Conservation (phyloP, 1,284 basidiomycete genomes). For the Thecaphora frezii region DNA sequence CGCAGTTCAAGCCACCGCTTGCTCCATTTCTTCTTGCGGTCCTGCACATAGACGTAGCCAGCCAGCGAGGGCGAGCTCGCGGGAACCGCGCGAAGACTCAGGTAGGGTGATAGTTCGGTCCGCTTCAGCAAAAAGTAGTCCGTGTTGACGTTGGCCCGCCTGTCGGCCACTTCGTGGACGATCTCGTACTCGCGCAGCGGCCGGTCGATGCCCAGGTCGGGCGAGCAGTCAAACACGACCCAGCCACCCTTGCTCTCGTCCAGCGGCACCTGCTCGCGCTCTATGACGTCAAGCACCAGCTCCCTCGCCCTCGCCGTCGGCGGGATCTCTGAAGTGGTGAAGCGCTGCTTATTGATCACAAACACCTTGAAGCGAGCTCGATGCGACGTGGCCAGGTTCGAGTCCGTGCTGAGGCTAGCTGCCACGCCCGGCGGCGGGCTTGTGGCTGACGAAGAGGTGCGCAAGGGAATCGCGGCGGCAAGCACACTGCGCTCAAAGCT, state of each 20-base stretch:
- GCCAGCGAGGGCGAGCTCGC: conserved; percentile 42
- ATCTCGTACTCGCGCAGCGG: conserved; percentile 57
- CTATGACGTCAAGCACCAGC: conserved; percentile 36
- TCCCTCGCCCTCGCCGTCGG: conserved; percentile 43
- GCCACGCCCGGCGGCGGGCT: background rate
- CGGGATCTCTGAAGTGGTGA: conserved; percentile 33
- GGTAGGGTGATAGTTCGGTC: conserved; percentile 45
- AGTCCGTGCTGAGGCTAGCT: background rate
- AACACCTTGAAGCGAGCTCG: conserved; percentile 27
- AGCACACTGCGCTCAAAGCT: too few relatives aligned
- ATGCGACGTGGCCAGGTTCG: background rate
- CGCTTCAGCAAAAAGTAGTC: conserved; percentile 52
- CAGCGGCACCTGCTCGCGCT: conserved; percentile 34
- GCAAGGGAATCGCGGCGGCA: background rate
- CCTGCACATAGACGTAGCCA: conserved; percentile 52
- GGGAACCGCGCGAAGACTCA: conserved; percentile 43
- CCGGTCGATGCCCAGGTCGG: conserved; percentile 49
- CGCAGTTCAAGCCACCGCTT: conserved; percentile 57
- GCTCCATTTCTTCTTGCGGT: conserved; percentile 50
- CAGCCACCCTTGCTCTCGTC: conserved; percentile 46
- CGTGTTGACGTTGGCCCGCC: conserved; percentile 25
- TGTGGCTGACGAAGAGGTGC: background rate
- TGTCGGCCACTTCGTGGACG: conserved; percentile 41
- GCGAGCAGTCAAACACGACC: conserved; percentile 51
- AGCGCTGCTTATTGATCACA: conserved; percentile 43